Percentiles rank a stretch among this genome's conserved stretches.
Conservation (phyloP, 176 grass and related monocot species). For the Elaeis guineensis region DNA sequence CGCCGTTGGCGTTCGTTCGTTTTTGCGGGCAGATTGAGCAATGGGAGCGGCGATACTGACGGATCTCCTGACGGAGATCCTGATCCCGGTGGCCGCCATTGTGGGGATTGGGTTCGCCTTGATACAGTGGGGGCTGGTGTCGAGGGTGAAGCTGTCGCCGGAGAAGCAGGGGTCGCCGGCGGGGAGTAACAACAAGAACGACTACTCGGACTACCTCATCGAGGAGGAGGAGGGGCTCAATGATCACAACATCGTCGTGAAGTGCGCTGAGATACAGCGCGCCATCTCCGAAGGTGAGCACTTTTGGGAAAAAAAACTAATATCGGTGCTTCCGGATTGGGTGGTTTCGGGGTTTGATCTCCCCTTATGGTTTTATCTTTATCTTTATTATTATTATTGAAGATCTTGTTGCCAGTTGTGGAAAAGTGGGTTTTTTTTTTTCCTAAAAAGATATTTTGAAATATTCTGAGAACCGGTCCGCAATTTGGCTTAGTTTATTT, state of each 20-base stretch:
- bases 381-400: too few species aligned
- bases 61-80: slow-evolving; percentile 24
- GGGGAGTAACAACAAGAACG: slow-evolving; percentile 10
- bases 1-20: too few species aligned
- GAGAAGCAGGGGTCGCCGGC: not conserved
- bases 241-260: slow-evolving; percentile 39
- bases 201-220: slow-evolving; percentile 26
- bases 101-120: slow-evolving; percentile 36
- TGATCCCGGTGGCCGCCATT: slow-evolving; percentile 25
- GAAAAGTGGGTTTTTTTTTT: too few species aligned
- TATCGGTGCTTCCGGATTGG: not conserved
- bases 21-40: not conserved
- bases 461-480: too few species aligned
- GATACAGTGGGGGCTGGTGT: slow-evolving; percentile 39
- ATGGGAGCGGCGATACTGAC: slow-evolving; percentile 30
- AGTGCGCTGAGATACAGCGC: slow-evolving; percentile 40
- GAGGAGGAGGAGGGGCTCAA: slow-evolving; percentile 53
- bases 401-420: too few species aligned
- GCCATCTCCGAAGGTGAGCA: slow-evolving; percentile 39
- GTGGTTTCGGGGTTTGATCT: not conserved
- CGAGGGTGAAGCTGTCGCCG: slow-evolving; percentile 36
- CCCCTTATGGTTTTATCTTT: too few species aligned
- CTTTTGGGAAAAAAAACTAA: not conserved
- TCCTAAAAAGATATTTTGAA: too few species aligned
- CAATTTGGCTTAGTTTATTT: too few species aligned